Percentiles rank a stretch among this genome's conserved stretches.
These are phyloP conservation scores for Trichoderma harzianum DNA, from an alignment of 2,329 filamentous ascomycete species.

Conservation along the genomic window DNA sequence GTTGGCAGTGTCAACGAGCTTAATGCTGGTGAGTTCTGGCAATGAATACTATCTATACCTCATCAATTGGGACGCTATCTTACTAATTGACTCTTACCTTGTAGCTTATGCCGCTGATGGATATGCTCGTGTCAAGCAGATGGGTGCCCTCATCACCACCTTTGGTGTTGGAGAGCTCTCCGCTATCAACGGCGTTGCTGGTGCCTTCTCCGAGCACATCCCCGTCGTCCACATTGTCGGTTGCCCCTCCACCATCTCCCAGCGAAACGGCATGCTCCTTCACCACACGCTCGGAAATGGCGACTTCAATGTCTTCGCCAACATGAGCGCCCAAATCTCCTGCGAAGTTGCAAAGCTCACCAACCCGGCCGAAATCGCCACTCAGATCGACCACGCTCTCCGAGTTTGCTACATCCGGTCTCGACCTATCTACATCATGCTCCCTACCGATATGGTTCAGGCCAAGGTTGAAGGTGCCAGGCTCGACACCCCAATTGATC, in stretches of 20 bases:
- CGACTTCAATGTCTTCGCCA: conserved; percentile 77
- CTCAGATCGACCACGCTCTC: conserved; percentile 74
- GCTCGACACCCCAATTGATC: conserved; percentile 67
- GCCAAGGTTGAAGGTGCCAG: conserved; percentile 72
- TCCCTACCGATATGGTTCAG: conserved; percentile 77
- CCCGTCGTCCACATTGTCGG: conserved; percentile 68
- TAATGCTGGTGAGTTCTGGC: conserved; percentile 56
- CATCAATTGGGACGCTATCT: not conserved
- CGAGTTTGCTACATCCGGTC: conserved; percentile 70
- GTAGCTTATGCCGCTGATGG: conserved; percentile 75
- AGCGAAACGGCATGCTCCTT: conserved; percentile 47
- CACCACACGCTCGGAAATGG: conserved; percentile 74
- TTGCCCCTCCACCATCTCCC: conserved; percentile 47
- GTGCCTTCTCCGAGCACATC: conserved; percentile 70
- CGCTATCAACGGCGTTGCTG: conserved; percentile 69
- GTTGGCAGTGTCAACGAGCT: conserved; percentile 70
- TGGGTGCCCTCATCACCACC: conserved; percentile 68
- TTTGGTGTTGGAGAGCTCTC: conserved; percentile 75
- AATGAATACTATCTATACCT: not conserved
- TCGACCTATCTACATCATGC: conserved; percentile 77
- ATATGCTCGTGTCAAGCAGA: conserved; percentile 69
- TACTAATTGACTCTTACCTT: conserved; percentile 21
- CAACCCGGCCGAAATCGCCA: conserved; percentile 65
- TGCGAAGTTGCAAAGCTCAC: conserved; percentile 69
- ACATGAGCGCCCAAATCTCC: conserved; percentile 72